Evolutionary conservation across 2,329 filamentous ascomycete genomes (phyloP).

Genomic region (Fonsecaea monophora): DNA sequence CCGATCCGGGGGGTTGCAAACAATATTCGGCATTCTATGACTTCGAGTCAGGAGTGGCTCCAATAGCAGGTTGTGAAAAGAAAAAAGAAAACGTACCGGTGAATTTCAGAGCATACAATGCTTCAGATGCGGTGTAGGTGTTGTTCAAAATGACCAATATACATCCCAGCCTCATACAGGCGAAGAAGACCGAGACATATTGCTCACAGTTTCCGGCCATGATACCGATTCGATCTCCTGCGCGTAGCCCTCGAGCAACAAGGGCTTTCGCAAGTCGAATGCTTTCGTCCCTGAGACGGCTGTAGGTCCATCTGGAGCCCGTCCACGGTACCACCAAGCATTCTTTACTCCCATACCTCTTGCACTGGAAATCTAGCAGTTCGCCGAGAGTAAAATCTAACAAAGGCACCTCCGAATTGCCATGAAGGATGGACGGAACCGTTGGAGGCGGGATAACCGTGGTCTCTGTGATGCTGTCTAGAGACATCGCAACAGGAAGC

Average conservation of each 20-base stretch:
- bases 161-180: constrained; percentile 68
- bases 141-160: constrained; percentile 81
- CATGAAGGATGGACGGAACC: constrained; percentile 66
- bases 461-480: constrained; percentile 1
- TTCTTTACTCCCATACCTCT: constrained; percentile 69
- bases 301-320: constrained; percentile 74
- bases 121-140: constrained; percentile 77
- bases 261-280: constrained; percentile 69
- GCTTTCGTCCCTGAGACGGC: constrained; percentile 68
- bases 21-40: constrained; percentile 70
- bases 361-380: constrained; percentile 73
- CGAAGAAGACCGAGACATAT: constrained; percentile 73
- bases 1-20: constrained; percentile 76
- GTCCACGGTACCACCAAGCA: constrained; percentile 79
- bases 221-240: constrained; percentile 74
- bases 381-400: constrained; percentile 75
- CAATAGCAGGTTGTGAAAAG: background rate
- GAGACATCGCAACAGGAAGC: constrained; percentile 9
- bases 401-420: constrained; percentile 71
- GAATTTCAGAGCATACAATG: constrained; percentile 73
- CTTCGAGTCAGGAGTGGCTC: constrained; percentile 5
- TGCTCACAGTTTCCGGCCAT: constrained; percentile 71
- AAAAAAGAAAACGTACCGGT: constrained; percentile 59
- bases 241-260: constrained; percentile 69
- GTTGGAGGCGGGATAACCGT: constrained; percentile 15